Evolutionary conservation across 2,329 filamentous ascomycete species (phyloP), one percentile per base, ranked within the genome.

Genomic region (Cladosporium oxysporum): DNA sequence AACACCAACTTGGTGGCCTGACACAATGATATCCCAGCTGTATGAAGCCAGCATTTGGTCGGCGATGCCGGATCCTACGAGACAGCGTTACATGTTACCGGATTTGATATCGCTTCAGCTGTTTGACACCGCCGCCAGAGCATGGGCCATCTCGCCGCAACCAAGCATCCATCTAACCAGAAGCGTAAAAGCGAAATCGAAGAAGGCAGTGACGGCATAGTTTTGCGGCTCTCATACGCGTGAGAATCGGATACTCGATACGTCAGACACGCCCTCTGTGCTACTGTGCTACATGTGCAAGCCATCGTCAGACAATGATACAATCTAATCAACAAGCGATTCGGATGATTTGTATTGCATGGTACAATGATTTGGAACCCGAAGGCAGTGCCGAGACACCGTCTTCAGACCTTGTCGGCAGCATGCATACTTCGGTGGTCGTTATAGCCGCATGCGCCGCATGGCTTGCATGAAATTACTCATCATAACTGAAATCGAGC

Each of bases 31-130:
- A 18, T 23, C 59, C 21, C 41, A 47, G 44, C 44, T 47, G 44
- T 62, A 52, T 35, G 35, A 26, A 59, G 23, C 33, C 11, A 52
- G 59, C 47, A 37, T 35, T 28, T 28, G 7, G 18, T 57, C 61
- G 61, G 61, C 61, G 49, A 57, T 52, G 61, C 61, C 59, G 59
- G 58, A 62, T 52, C 59, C 59, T 52, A 28, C 41, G 11, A 33
- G 47, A 47, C 59, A 62, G 31, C 59, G 58, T 50, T 44, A 61
- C 58, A 61, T 61, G 35, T 33, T 10, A 26, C 21, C 18, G 58
- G 33, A 61, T 61, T 28, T 31, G 58, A 33, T 8, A 26, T 23
- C 33, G 33, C 55, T 58, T 58, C 52, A 55, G 28, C 52, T 55
- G 52, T 55, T 31, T 21, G 28, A 47, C 41, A 47, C n/a, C 41